Percentiles rank a stretch among this genome's conserved stretches.
Evolutionary conservation across 192 early-diverging fungal species (phyloP).

Genomic region (Backusella sp.): DNA sequence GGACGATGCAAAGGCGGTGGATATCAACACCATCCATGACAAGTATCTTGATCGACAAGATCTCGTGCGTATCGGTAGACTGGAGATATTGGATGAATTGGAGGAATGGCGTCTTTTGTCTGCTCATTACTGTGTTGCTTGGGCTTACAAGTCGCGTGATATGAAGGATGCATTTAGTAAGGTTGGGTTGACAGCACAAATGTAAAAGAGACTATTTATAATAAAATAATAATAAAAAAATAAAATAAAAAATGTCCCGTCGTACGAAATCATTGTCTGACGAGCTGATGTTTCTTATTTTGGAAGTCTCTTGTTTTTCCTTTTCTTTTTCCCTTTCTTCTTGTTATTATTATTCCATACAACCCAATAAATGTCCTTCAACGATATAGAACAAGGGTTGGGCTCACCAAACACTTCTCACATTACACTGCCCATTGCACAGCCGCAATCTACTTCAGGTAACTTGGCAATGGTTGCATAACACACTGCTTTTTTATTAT

Average conservation of each 20-base stretch:
- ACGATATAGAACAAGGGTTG: constrained; percentile 18
- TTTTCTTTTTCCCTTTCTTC: not conserved
- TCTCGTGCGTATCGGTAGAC: constrained; percentile 52
- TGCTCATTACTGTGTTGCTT: constrained; percentile 84
- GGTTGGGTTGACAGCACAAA: not conserved
- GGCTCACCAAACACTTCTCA: not conserved
- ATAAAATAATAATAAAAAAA: not conserved
- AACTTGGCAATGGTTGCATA: not conserved
- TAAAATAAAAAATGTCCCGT: not conserved
- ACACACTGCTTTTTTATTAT: too few species aligned
- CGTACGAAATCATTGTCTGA: not conserved
- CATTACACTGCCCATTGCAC: not conserved
- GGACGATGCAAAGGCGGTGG: constrained; percentile 52
- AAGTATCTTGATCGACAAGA: constrained; percentile 30
- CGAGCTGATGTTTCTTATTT: not conserved
- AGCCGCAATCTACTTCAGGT: not conserved
- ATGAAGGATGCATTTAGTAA: not conserved
- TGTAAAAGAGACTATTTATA: not conserved
- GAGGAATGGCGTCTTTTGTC: constrained; percentile 88
- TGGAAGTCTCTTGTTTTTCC: not conserved
- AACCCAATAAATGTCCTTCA: constrained; percentile 13
- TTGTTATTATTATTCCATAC: not conserved
- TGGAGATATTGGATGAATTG: constrained; percentile 90
- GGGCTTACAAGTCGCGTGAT: constrained; percentile 51
- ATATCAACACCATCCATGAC: constrained; percentile 63